These are phyloP conservation scores for Cyberlindnera xishuangbannaensis DNA, from an alignment of 805 yeast species.

Conservation along the genomic window DNA sequence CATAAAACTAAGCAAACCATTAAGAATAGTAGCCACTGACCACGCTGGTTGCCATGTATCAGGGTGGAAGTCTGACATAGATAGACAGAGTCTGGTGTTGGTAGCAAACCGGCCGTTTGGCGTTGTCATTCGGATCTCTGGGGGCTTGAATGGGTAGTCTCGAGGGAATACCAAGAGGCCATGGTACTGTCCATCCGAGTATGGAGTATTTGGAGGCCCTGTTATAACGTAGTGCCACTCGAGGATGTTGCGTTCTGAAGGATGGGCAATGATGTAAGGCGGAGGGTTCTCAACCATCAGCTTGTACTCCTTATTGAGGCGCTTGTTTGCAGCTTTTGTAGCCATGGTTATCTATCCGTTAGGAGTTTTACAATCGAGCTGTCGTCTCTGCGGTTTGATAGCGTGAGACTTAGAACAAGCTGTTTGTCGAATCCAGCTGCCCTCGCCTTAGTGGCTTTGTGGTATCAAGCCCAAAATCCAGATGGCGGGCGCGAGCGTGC, in stretches of 20 bases:
- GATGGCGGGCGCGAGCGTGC: too few relatives aligned
- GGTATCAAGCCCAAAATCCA: too few relatives aligned
- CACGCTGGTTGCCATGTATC: constrained; percentile 96
- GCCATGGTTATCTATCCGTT: constrained; percentile 37
- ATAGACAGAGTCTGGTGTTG: constrained; percentile 75
- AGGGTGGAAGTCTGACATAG: constrained; percentile 95
- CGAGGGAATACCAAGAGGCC: constrained; percentile 79
- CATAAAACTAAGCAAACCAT: constrained; percentile 88
- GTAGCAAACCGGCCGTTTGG: constrained; percentile 86
- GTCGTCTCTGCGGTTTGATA: too few relatives aligned
- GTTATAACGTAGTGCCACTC: constrained; percentile 93
- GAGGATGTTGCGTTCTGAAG: constrained; percentile 78
- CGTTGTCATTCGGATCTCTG: constrained; percentile 81
- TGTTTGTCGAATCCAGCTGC: too few relatives aligned
- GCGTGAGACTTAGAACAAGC: too few relatives aligned
- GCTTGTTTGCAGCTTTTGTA: constrained; percentile 37
- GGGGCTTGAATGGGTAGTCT: constrained; percentile 90
- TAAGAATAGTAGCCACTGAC: constrained; percentile 85
- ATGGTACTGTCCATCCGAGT: constrained; percentile 81
- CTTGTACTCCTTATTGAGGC: constrained; percentile 76
- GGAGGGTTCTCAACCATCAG: constrained; percentile 73
- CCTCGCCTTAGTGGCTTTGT: too few relatives aligned
- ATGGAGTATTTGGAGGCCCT: constrained; percentile 90
- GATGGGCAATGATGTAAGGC: constrained; percentile 78
- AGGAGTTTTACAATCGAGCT: too few relatives aligned